Percentiles rank a stretch among this genome's conserved stretches.
Conservation (phyloP, 108 stramenopile genomes). For the Skeletonema menzelii region DNA sequence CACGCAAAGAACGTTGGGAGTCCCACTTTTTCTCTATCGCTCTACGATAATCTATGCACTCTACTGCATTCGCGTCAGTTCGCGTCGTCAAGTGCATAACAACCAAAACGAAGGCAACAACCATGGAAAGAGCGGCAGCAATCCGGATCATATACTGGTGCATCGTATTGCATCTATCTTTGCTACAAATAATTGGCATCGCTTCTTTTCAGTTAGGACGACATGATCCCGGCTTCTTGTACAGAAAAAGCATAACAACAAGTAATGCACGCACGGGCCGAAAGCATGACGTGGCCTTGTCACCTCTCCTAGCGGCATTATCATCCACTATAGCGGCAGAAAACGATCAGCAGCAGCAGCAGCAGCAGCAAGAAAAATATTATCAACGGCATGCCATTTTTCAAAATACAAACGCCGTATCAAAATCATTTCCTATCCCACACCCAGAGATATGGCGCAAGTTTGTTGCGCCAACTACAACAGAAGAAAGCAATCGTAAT, state of each 20-base stretch:
- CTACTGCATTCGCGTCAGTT: background rate
- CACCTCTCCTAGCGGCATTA: background rate
- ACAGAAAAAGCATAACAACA: background rate
- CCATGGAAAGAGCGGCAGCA: background rate
- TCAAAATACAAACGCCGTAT: constrained; percentile 9
- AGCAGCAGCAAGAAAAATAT: background rate
- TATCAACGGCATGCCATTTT: constrained; percentile 12
- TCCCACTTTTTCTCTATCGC: background rate
- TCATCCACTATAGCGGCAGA: background rate
- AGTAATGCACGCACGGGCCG: background rate
- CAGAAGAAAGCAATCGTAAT: background rate
- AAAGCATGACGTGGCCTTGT: background rate
- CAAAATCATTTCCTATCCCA: constrained; percentile 24
- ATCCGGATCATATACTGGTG: background rate
- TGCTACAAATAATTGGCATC: background rate
- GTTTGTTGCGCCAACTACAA: background rate
- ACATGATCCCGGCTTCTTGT: background rate
- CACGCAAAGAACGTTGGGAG: no score
- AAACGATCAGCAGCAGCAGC: background rate
- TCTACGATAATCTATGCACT: no score
- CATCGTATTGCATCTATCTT: background rate
- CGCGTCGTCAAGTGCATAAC: background rate
- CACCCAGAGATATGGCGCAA: constrained; percentile 11
- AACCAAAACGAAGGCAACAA: background rate
- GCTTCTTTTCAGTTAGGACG: background rate